Evolutionary conservation across 2,329 filamentous ascomycete species (phyloP), one percentile per base, ranked within the genome.

Genomic region (Sporothrix curviconia): DNA sequence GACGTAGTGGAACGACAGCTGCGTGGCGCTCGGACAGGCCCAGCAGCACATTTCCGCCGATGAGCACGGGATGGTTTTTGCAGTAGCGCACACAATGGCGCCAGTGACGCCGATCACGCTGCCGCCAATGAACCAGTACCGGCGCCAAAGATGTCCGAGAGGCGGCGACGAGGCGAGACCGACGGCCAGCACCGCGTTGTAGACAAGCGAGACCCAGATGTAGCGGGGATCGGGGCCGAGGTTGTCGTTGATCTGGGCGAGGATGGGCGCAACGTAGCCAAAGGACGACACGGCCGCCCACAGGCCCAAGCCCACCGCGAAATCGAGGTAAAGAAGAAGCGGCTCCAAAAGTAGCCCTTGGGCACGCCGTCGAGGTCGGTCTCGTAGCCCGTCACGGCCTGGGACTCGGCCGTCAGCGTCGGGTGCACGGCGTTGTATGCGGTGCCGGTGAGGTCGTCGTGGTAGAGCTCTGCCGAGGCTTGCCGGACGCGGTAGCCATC

Each of bases 1-100:
- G 32, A 71, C 66, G 42, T 68, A 70, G 56, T 65, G 66, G 67
- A 70, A 74, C 14, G 68, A 70, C 22, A 73, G 63, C 61, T 74
- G 72, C 1, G 67, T 67, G 8, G 71, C 61, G 6, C 66, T 68
- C 4, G 70, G n/a, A 70, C 12, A 71, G 64, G 28, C 73, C 74
- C 54, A 66, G 64, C 46, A 74, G 65, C 14, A 67, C 67, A 55
- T 66, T 71, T 40, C 69, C 71, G 25, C 64, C 66, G 55, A 75
- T 72, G 24, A 75, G 60, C 14, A 66, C 67, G 42, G 66, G 56
- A 76, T 66, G 32, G 63, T 67, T 34, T 68, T 64, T 6, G 72
- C 72, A 8, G 67, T 68, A n/a, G 69, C 70, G 53, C 68, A 68
- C 46, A 74, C 65, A 47, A 75, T 70, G 49, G 66, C 66, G 8